A percentile compares a stretch with the other conserved stretches of the same genome.
These are phyloP conservation scores for Ormosia semicastrata DNA, from an alignment of 306 rosid genomes.

Conservation along the genomic window DNA sequence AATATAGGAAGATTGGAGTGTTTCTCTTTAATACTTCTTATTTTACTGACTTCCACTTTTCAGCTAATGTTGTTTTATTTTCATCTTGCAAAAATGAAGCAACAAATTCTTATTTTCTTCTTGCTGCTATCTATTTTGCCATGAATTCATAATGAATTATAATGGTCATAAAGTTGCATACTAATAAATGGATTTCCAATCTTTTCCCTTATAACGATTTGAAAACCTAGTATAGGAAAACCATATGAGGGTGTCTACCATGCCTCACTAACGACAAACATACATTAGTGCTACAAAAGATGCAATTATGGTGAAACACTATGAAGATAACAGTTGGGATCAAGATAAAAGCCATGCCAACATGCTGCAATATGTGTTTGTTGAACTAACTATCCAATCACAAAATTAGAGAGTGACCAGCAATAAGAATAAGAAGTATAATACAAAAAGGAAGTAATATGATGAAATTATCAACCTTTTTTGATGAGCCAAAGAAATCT, in stretches of 20 bases:
- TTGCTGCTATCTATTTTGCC: neutral
- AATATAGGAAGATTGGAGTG: neutral
- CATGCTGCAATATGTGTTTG: conserved; percentile 8
- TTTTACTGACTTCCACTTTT: neutral
- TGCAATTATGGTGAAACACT: conserved; percentile 18
- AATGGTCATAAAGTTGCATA: neutral
- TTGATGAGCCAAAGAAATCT: conserved; percentile 68
- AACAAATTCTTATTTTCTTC: neutral
- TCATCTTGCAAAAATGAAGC: neutral
- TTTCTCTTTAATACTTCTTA: neutral
- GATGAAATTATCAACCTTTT: conserved; percentile 51
- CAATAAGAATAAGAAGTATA: neutral
- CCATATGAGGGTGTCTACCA: neutral
- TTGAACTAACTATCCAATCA: neutral
- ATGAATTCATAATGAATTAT: neutral
- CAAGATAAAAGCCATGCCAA: conserved; percentile 3
- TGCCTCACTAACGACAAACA: neutral
- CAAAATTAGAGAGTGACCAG: neutral
- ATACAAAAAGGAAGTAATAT: conserved; percentile 14
- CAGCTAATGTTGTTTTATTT: neutral
- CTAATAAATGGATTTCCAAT: conserved; percentile 16
- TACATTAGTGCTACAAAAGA: neutral
- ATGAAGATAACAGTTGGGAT: neutral
- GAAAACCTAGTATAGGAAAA: neutral
- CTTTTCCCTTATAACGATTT: neutral